Evolutionary conservation across 2,329 filamentous ascomycete species (phyloP).

Genomic region (Aspergillus sp.): DNA sequence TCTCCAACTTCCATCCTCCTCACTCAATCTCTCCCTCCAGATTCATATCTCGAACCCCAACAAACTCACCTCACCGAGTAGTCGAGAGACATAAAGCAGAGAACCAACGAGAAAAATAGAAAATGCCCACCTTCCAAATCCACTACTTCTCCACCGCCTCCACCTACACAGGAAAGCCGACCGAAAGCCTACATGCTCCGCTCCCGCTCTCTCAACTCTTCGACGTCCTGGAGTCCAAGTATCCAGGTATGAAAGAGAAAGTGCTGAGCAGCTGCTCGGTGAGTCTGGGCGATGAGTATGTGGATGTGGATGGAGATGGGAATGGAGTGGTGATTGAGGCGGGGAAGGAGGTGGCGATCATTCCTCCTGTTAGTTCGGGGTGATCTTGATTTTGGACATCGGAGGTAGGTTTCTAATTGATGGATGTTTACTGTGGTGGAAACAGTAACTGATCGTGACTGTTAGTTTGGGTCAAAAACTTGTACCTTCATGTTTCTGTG

Average conservation of each 20-base stretch:
- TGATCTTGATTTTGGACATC: conserved; percentile 16
- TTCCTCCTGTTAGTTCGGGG: conserved; percentile 50
- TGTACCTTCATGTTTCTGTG: no score
- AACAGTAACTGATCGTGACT: no score
- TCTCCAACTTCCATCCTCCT: no score
- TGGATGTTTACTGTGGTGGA: not conserved
- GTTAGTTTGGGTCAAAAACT: no score
- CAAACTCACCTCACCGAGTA: no score
- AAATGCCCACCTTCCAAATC: conserved; percentile 38
- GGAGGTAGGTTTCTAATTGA: not conserved
- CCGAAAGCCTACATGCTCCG: conserved; percentile 43
- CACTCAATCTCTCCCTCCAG: no score
- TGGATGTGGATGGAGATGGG: conserved; percentile 33
- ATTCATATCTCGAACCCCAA: no score
- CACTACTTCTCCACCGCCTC: conserved; percentile 48
- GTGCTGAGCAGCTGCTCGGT: conserved; percentile 42
- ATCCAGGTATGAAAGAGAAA: conserved; percentile 42
- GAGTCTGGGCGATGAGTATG: conserved; percentile 46
- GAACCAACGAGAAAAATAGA: not conserved
- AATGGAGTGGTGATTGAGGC: conserved; percentile 29
- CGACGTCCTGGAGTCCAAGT: conserved; percentile 37
- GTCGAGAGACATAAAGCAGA: not conserved
- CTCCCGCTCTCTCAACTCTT: conserved; percentile 40
- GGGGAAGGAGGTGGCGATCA: conserved; percentile 47
- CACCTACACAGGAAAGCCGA: conserved; percentile 40